Percentiles rank a stretch among this genome's conserved stretches.
These are phyloP conservation scores for Backusella circina DNA, from an alignment of 192 early-diverging fungal genomes.

Conservation along the genomic window DNA sequence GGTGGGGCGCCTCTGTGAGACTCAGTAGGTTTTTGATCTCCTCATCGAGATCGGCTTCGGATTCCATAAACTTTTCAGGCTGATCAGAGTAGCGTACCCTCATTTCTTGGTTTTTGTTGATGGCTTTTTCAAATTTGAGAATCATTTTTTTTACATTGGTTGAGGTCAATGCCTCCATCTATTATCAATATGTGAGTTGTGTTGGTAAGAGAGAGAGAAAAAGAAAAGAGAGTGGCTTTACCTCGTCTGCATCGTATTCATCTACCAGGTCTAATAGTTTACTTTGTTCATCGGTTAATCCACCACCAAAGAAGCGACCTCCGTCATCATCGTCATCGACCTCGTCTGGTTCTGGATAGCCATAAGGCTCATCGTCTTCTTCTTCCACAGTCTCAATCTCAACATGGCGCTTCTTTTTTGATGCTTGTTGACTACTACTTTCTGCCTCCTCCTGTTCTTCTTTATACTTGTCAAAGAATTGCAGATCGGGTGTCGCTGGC, in stretches of 20 bases:
- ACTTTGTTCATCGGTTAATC: slow-evolving; percentile 73
- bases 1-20: slow-evolving; percentile 76
- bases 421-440: neutral
- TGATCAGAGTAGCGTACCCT: slow-evolving; percentile 77
- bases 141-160: slow-evolving; percentile 70
- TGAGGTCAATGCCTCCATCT: slow-evolving; percentile 54
- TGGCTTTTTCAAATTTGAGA: slow-evolving; percentile 78
- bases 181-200: too few species aligned
- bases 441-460: slow-evolving; percentile 16
- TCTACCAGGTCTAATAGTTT: slow-evolving; percentile 82
- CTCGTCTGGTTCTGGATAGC: slow-evolving; percentile 13
- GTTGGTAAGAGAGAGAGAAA: too few species aligned
- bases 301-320: slow-evolving; percentile 82
- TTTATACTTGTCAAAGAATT: slow-evolving; percentile 43
- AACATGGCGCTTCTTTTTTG: slow-evolving; percentile 24
- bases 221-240: slow-evolving; percentile 11
- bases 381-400: slow-evolving; percentile 7
- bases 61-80: slow-evolving; percentile 85
- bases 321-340: slow-evolving; percentile 68
- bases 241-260: slow-evolving; percentile 71
- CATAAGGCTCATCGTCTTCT: slow-evolving; percentile 24
- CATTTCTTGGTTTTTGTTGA: slow-evolving; percentile 85
- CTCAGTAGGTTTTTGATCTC: slow-evolving; percentile 76
- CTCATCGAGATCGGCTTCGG: slow-evolving; percentile 92
- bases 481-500: slow-evolving; percentile 35